A percentile compares a stretch with the other conserved stretches of the same genome.
Evolutionary conservation across 2,329 filamentous ascomycete genomes (phyloP).

Genomic region (Lachnellula subtilissima): DNA sequence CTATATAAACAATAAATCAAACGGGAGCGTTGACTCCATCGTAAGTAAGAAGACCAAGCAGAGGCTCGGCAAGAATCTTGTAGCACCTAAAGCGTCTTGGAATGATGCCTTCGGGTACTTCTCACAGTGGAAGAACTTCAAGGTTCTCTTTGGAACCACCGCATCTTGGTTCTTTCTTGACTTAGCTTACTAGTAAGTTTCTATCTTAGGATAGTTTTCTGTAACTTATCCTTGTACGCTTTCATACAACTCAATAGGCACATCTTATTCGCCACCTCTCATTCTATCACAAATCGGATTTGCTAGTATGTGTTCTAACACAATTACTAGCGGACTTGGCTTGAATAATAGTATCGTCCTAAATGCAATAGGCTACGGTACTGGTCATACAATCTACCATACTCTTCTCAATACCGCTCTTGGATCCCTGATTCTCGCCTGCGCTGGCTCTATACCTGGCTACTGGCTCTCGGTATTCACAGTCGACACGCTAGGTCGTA

Average conservation of each 20-base stretch:
- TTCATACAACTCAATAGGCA: no score
- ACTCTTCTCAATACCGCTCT: conserved; percentile 68
- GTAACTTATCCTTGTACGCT: no score
- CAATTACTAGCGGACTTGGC: conserved; percentile 47
- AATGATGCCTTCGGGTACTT: conserved; percentile 65
- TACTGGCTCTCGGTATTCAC: conserved; percentile 73
- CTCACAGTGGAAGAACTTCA: conserved; percentile 62
- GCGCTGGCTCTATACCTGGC: conserved; percentile 72
- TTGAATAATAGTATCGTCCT: conserved; percentile 74
- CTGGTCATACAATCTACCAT: conserved; percentile 59
- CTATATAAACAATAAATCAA: conserved; percentile 46
- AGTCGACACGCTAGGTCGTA: conserved; percentile 72
- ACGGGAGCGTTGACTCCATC: conserved; percentile 45
- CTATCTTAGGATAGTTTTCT: background rate
- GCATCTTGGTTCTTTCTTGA: conserved; percentile 81
- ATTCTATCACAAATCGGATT: no score
- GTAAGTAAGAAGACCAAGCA: conserved; percentile 51
- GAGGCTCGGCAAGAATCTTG: conserved; percentile 47
- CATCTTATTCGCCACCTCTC: no score
- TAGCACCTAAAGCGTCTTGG: conserved; percentile 66
- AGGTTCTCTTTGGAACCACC: conserved; percentile 69
- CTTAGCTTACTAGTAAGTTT: conserved; percentile 50
- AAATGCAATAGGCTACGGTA: conserved; percentile 65
- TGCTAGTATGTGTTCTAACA: no score
- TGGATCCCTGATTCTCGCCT: conserved; percentile 72